phyloP scores from a whole-genome alignment of 2,329 filamentous ascomycete genomes.

The Aspergillus alliaceus region DNA sequence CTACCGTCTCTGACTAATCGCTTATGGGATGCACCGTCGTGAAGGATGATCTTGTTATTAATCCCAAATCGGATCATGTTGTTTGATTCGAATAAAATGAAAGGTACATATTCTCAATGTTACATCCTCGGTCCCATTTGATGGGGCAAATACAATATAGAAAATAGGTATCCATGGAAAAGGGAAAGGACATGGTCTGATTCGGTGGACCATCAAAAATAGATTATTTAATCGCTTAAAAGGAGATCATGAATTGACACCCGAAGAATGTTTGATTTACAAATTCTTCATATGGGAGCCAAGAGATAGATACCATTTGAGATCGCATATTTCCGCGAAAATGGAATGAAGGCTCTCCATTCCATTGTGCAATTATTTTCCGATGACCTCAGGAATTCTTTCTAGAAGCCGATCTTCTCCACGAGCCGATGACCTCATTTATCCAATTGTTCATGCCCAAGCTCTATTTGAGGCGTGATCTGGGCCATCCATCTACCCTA shows the following conservation, averaged over 20 bases:
- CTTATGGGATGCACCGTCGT: background rate
- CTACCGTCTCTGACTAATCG: background rate
- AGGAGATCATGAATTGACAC: too few species aligned
- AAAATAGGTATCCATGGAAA: background rate
- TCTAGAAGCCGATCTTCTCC: background rate
- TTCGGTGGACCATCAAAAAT: background rate
- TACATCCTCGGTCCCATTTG: background rate
- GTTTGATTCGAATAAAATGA: too few species aligned
- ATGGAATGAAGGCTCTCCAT: background rate
- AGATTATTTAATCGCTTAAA: background rate
- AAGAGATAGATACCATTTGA: background rate
- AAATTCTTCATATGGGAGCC: too few species aligned
- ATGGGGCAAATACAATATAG: background rate
- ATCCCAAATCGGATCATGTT: background rate
- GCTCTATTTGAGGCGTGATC: too few species aligned
- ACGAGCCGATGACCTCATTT: background rate
- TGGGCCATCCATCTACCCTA: too few species aligned
- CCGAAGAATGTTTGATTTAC: too few species aligned
- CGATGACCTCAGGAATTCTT: too few species aligned
- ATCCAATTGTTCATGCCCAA: background rate
- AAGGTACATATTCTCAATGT: too few species aligned
- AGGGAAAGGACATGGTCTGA: conserved; percentile 4
- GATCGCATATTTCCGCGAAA: background rate
- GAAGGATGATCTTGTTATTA: background rate
- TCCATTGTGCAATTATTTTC: background rate